Evolutionary conservation across 805 yeast species (phyloP), one percentile per base, ranked within the genome.

Genomic region (Wickerhamiella kurtzmanii): DNA sequence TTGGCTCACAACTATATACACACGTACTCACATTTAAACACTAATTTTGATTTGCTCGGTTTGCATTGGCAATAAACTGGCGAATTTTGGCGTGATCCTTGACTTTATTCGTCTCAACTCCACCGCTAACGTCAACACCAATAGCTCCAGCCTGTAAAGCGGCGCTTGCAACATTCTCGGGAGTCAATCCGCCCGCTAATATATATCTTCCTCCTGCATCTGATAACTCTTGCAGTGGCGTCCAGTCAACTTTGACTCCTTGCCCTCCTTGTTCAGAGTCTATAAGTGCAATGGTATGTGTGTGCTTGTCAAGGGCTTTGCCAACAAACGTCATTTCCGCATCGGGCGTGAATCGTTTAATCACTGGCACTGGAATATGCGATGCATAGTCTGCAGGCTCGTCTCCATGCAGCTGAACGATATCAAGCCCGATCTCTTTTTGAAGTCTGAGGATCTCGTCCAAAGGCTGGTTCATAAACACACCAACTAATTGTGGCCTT

Each of bases 71-170:
- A 3, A 89, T 66, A 63, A 88, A 89, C 13, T 50, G 46, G 46
- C 56, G 56, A 18, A 89, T 76, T 64, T 87, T 89, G 0, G 47
- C 60, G 43, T 67, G 56, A 61, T 87, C 95, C 63, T 89, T 92
- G 1, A 54, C 61, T 39, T 76, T 41, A 1, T 35, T 59, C 0
- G 80, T 76, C 60, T 92, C 98, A 1, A 88, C 95, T 1, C 98
- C 98, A 8, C 96, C 87, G 57, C 95, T 81, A 4, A 92, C 97
- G 64, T 89, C 98, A 21, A 83, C 89, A 3, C 96, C 97, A 35
- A 79, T 59, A n/a, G 83, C 77, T 20, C 92, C 89, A 0, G 59
- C 53, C 11, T 74, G 61, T 5, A 45, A 39, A 15, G 65, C 50
- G 0, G 94, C 94, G 1, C 61, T 60, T 0, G 49, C 48, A 4